Conservation (phyloP, 805 yeast genomes). For the Myxozyma kluyveri region DNA sequence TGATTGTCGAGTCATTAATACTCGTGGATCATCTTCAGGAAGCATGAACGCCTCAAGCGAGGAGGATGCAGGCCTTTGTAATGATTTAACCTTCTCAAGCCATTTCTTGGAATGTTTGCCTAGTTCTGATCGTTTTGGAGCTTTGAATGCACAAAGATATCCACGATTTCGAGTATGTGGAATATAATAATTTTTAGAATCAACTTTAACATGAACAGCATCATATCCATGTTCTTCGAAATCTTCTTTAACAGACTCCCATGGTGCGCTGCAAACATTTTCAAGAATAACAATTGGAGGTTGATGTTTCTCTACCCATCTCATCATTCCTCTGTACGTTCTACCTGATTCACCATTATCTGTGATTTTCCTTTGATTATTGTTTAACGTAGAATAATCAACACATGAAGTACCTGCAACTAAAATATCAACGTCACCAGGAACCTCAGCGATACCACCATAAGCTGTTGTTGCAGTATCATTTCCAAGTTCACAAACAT, state of each 20-base stretch:
- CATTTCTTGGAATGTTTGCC: constrained; percentile 5
- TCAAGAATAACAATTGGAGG: constrained; percentile 14
- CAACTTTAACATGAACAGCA: constrained; percentile 4
- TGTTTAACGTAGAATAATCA: constrained; percentile 16
- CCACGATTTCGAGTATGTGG: constrained; percentile 17
- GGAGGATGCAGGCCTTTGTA: constrained; percentile 13
- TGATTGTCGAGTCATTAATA: constrained; percentile 1
- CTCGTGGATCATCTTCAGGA: constrained; percentile 14
- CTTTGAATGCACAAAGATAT: constrained; percentile 13
- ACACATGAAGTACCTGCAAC: constrained; percentile 22
- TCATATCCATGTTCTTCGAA: constrained; percentile 9
- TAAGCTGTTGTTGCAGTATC: constrained; percentile 17
- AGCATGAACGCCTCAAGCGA: constrained; percentile 18
- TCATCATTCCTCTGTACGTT: constrained; percentile 15
- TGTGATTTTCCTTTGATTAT: constrained; percentile 3
- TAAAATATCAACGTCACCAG: constrained; percentile 14
- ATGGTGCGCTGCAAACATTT: constrained; percentile 18
- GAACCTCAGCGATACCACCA: constrained; percentile 7
- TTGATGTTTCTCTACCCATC: constrained; percentile 5
- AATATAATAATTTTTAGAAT: constrained; percentile 15
- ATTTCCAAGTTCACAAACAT: constrained; percentile 15
- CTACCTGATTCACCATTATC: constrained; percentile 16
- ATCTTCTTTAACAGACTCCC: constrained; percentile 6
- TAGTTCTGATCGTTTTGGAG: neutral
- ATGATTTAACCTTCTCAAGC: constrained; percentile 1